Percentiles rank a stretch among this genome's conserved stretches.
Evolutionary conservation across 495 filamentous ascomycete species (phyloP).

Genomic region (Lentithecium fluviatile): DNA sequence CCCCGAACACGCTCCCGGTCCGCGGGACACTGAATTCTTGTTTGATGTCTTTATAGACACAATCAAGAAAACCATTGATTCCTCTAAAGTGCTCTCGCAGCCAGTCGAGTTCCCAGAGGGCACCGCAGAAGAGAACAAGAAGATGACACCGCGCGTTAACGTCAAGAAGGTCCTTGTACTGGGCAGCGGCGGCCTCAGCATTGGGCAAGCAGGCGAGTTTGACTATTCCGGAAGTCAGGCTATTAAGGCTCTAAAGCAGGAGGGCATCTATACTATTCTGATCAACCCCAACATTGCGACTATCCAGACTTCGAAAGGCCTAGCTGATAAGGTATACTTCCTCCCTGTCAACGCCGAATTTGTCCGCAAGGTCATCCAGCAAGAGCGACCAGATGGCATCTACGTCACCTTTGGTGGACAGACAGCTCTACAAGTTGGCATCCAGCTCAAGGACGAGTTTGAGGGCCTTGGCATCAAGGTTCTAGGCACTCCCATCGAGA

Average conservation of each 20-base stretch:
- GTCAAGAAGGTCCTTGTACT: slow-evolving; percentile 95
- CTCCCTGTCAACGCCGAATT: slow-evolving; percentile 95
- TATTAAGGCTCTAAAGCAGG: slow-evolving; percentile 97
- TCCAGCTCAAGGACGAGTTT: slow-evolving; percentile 95
- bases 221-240: slow-evolving; percentile 94
- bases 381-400: slow-evolving; percentile 92
- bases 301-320: slow-evolving; percentile 92
- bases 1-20: slow-evolving; percentile 92
- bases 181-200: slow-evolving; percentile 89
- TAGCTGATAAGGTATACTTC: slow-evolving; percentile 98
- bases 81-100: slow-evolving; percentile 60
- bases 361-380: slow-evolving; percentile 93
- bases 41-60: slow-evolving; percentile 95
- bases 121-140: slow-evolving; percentile 69
- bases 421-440: slow-evolving; percentile 91
- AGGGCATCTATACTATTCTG: slow-evolving; percentile 89
- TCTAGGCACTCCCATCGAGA: slow-evolving; percentile 93
- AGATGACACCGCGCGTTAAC: slow-evolving; percentile 68
- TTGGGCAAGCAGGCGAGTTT: slow-evolving; percentile 96
- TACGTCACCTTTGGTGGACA: slow-evolving; percentile 97
- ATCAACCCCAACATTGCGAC: slow-evolving; percentile 99
- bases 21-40: slow-evolving; percentile 92
- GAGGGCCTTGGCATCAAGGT: slow-evolving; percentile 86
- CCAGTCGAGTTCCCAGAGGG: slow-evolving; percentile 87
- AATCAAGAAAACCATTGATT: slow-evolving; percentile 63